Conservation (phyloP, 2,329 filamentous ascomycete species). For the Nemania sp. region DNA sequence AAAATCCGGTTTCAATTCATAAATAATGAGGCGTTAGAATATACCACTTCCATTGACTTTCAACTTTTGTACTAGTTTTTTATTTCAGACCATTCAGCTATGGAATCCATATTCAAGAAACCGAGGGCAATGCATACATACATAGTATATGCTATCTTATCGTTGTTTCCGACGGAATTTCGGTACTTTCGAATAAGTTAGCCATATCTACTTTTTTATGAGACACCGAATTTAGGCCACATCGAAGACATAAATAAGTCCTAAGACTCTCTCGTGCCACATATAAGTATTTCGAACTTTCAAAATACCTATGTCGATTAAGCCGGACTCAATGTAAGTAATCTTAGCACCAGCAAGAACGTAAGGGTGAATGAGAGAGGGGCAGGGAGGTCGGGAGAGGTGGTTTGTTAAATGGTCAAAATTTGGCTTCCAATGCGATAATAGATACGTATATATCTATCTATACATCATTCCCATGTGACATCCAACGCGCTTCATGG, state of each 20-base stretch:
- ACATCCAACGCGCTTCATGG: conserved; percentile 17
- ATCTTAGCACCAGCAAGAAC: background rate
- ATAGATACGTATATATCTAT: conserved; percentile 34
- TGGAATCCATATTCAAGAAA: background rate
- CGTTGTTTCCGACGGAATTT: too few species aligned
- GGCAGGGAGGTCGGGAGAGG: background rate
- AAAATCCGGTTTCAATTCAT: conserved; percentile 21
- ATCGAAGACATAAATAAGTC: background rate
- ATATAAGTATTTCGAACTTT: background rate
- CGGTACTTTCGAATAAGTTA: too few species aligned
- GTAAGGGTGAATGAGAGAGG: background rate
- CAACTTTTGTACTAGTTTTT: background rate
- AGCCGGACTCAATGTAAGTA: background rate
- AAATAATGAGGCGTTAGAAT: conserved; percentile 39
- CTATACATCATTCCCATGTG: conserved; percentile 30
- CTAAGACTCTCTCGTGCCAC: background rate
- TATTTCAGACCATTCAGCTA: background rate
- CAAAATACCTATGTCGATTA: background rate
- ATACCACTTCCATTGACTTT: conserved; percentile 27
- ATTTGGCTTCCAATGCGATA: conserved; percentile 19
- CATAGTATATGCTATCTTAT: too few species aligned
- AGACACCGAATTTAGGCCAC: background rate
- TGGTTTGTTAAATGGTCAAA: background rate
- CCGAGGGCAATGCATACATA: background rate
- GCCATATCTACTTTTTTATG: background rate